phyloP scores from a whole-genome alignment of 306 rosid species.

The Glycyrrhiza uralensis region DNA sequence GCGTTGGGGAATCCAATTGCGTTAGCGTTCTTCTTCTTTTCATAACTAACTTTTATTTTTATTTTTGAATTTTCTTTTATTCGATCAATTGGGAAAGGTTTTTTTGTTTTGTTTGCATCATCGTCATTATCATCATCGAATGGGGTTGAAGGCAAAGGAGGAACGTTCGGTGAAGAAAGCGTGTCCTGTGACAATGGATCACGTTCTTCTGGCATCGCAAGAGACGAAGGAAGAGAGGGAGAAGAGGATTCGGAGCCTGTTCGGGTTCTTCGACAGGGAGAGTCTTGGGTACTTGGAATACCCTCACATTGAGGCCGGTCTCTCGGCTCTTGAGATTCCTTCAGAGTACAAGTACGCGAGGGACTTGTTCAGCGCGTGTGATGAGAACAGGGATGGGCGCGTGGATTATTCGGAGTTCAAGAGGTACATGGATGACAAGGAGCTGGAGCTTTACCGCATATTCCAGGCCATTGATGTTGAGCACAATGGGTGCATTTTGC shows the following conservation, averaged over 20 bases:
- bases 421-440: constrained; percentile 88
- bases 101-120: background rate
- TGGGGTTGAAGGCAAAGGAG: constrained; percentile 38
- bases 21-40: background rate
- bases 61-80: background rate
- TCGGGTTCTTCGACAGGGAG: constrained; percentile 67
- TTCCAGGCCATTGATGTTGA: constrained; percentile 95
- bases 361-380: constrained; percentile 78
- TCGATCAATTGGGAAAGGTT: background rate
- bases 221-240: constrained; percentile 89
- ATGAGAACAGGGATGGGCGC: constrained; percentile 69
- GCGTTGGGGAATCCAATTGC: constrained; percentile 18
- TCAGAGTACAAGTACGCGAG: constrained; percentile 79
- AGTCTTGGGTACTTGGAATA: constrained; percentile 65
- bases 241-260: constrained; percentile 55
- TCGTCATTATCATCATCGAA: background rate
- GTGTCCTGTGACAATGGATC: constrained; percentile 80
- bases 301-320: constrained; percentile 72
- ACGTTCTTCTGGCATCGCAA: constrained; percentile 72
- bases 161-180: constrained; percentile 52
- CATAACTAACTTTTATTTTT: background rate
- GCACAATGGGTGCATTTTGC: constrained; percentile 86
- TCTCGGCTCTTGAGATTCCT: constrained; percentile 79
- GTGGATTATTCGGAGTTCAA: constrained; percentile 76
- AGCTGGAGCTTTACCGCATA: constrained; percentile 85